A percentile compares a stretch with the other conserved stretches of the same genome.
phyloP scores from a whole-genome alignment of 805 yeast species.

The Cyberlindnera mrakii region DNA sequence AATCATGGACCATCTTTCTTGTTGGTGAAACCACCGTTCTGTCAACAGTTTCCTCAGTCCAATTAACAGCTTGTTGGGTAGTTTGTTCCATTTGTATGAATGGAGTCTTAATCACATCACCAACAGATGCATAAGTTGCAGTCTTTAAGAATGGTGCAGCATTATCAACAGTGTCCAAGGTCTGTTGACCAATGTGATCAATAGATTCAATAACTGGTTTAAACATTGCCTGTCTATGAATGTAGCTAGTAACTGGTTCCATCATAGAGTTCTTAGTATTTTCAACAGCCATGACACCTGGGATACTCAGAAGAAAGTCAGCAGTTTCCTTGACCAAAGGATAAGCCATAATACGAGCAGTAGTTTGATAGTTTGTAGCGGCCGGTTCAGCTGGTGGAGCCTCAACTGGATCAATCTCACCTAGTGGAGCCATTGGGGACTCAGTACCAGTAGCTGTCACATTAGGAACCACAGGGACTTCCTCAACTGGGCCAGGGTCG shows the following conservation, averaged over 20 bases:
- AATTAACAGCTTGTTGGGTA: slow-evolving; percentile 26
- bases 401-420: not conserved
- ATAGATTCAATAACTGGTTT: slow-evolving; percentile 40
- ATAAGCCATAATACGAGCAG: slow-evolving; percentile 37
- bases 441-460: not conserved
- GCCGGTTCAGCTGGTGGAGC: not conserved
- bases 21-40: slow-evolving; percentile 40
- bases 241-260: slow-evolving; percentile 23
- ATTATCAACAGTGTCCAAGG: slow-evolving; percentile 53
- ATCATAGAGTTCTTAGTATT: slow-evolving; percentile 15
- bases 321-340: slow-evolving; percentile 42
- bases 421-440: too few species aligned
- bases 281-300: slow-evolving; percentile 31
- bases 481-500: not conserved
- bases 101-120: slow-evolving; percentile 47
- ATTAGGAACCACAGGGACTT: not conserved
- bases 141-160: slow-evolving; percentile 55
- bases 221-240: slow-evolving; percentile 25
- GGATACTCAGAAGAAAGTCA: slow-evolving; percentile 28
- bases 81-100: slow-evolving; percentile 22
- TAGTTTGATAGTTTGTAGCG: slow-evolving; percentile 5
- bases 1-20: slow-evolving; percentile 37
- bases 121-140: slow-evolving; percentile 41
- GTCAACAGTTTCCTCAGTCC: slow-evolving; percentile 27
- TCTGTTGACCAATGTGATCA: slow-evolving; percentile 49